phyloP scores from a whole-genome alignment of 2,329 filamentous ascomycete genomes.

The Macrophomina pseudophaseolina region DNA sequence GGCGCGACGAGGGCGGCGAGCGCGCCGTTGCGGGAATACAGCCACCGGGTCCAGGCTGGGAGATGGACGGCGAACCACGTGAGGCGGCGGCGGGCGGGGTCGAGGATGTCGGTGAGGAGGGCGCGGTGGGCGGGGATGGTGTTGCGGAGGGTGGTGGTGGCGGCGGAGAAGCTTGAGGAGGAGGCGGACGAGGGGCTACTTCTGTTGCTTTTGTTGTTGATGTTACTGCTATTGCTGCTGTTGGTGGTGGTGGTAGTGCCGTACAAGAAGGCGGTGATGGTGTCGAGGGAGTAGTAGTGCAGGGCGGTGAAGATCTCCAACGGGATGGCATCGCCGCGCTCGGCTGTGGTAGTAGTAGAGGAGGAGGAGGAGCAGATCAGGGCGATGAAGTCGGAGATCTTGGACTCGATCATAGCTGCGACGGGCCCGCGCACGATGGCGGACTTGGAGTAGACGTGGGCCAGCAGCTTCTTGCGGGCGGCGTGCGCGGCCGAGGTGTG shows the following conservation, averaged over 20 bases:
- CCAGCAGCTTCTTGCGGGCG: constrained; percentile 59
- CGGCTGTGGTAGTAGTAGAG: constrained; percentile 60
- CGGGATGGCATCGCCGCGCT: constrained; percentile 52
- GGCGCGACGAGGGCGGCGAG: constrained; percentile 45
- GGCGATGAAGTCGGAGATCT: constrained; percentile 4
- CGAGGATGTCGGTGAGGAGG: constrained; percentile 27
- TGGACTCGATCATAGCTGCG: constrained; percentile 24
- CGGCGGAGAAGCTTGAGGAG: constrained; percentile 38
- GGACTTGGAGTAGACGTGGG: constrained; percentile 60
- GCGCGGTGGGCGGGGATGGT: constrained; percentile 25
- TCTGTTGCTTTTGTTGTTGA: too few relatives aligned
- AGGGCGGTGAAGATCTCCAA: constrained; percentile 56
- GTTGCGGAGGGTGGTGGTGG: constrained; percentile 51
- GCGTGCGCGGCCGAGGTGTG: constrained; percentile 29
- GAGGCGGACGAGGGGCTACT: too few relatives aligned
- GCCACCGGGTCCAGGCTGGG: constrained; percentile 53
- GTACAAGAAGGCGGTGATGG: constrained; percentile 59
- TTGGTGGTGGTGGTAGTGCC: constrained; percentile 36
- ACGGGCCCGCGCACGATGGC: constrained; percentile 45
- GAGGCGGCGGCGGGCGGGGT: constrained; percentile 52
- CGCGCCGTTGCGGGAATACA: constrained; percentile 48
- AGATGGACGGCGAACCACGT: constrained; percentile 59
- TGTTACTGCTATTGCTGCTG: too few relatives aligned
- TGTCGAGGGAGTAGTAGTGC: constrained; percentile 61
- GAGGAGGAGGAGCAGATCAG: not conserved